These are phyloP conservation scores for Sungouiozyma intestinalis DNA, from an alignment of 805 yeast genomes.

Conservation along the genomic window DNA sequence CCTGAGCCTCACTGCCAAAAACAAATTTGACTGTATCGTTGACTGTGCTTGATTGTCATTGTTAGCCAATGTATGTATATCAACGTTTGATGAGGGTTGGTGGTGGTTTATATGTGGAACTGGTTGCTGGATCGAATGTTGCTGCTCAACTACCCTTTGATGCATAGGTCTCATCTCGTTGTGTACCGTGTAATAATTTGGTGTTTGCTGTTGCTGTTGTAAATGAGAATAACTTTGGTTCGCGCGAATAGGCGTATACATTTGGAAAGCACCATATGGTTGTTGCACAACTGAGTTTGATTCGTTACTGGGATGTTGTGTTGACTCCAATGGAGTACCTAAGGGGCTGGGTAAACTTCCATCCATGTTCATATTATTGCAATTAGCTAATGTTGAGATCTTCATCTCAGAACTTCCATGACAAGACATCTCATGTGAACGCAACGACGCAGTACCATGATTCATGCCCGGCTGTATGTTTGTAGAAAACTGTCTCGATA, in stretches of 20 bases:
- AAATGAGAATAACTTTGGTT: background rate
- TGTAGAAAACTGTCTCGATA: background rate
- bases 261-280: background rate
- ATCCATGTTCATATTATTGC: background rate
- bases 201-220: background rate
- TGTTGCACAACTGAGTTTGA: background rate
- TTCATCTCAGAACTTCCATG: background rate
- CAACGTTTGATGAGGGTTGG: background rate
- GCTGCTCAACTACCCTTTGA: background rate
- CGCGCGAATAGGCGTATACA: background rate
- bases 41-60: background rate
- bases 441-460: background rate
- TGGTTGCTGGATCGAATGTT: background rate
- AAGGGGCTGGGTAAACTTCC: background rate
- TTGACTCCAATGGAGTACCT: background rate
- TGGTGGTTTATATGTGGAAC: background rate
- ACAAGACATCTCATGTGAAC: background rate
- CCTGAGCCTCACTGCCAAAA: slow-evolving; percentile 8
- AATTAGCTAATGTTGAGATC: background rate
- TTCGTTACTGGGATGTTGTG: background rate
- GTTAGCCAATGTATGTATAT: background rate
- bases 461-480: background rate
- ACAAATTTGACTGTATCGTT: slow-evolving; percentile 7
- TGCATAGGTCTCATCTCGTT: background rate
- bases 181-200: background rate